Conservation (phyloP, 345 rosid species). For the Litchi chinensis region DNA sequence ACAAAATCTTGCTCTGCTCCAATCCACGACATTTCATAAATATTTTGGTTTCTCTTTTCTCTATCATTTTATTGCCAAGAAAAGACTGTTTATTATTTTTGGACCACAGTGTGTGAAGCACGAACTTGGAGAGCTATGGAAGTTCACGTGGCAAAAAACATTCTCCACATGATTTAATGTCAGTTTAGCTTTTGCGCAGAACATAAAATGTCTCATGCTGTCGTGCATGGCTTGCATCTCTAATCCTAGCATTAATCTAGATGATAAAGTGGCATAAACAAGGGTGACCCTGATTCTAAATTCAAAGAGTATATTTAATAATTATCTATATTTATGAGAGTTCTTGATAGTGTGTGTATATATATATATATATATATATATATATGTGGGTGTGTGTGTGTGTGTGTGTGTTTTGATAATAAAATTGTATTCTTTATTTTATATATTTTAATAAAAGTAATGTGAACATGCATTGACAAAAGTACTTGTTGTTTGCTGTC, state of each 20-base stretch:
- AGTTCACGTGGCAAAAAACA: not conserved
- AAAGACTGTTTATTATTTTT: no score
- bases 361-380: no score
- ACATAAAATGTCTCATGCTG: not conserved
- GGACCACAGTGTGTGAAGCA: not conserved
- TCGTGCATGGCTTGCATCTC: not conserved
- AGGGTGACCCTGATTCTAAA: not conserved
- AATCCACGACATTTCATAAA: not conserved
- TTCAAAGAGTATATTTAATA: no score
- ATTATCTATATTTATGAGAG: no score
- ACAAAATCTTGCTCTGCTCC: no score
- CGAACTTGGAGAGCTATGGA: not conserved
- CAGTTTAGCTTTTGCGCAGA: not conserved
- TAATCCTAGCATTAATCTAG: not conserved
- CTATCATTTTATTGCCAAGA: not conserved
- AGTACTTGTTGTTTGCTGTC: no score
- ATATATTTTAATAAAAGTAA: no score
- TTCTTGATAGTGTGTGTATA: no score
- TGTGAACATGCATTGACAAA: no score
- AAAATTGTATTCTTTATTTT: no score
- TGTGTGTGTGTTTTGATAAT: no score
- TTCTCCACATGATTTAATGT: not conserved
- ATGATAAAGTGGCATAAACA: not conserved
- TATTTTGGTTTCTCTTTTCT: not conserved
- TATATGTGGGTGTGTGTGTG: no score